phyloP scores from a whole-genome alignment of 2,329 filamentous ascomycete genomes.

The Amauroascus niger region DNA sequence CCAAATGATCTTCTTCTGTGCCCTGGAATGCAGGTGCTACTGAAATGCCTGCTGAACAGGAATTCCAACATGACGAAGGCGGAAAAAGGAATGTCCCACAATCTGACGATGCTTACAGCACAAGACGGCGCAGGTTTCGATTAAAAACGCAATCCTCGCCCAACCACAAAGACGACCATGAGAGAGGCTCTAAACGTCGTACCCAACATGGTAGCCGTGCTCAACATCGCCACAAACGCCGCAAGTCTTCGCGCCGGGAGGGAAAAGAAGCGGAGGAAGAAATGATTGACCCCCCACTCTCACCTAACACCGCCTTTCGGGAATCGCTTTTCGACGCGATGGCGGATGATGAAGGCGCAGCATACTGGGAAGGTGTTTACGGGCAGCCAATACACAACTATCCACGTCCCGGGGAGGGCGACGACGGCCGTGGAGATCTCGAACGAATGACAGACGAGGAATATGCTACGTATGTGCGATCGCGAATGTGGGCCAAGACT shows the following conservation, averaged over 20 bases:
- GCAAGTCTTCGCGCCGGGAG: constrained; percentile 17
- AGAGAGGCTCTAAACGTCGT: constrained; percentile 14
- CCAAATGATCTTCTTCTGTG: background rate
- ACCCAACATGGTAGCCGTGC: constrained; percentile 19
- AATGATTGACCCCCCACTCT: constrained; percentile 33
- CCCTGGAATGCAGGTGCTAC: background rate
- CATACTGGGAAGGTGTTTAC: constrained; percentile 94
- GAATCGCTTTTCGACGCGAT: constrained; percentile 95
- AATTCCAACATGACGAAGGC: background rate
- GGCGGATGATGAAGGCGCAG: constrained; percentile 89
- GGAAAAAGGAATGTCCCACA: background rate
- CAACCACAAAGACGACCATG: constrained; percentile 10
- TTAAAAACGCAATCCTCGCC: constrained; percentile 24
- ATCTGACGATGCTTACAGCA: constrained; percentile 16
- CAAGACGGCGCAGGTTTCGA: constrained; percentile 25
- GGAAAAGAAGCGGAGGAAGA: background rate
- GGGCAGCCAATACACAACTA: constrained; percentile 88
- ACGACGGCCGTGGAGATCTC: constrained; percentile 48
- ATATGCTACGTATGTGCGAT: constrained; percentile 75
- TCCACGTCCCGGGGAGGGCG: constrained; percentile 38
- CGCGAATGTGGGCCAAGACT: constrained; percentile 92
- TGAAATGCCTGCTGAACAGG: background rate
- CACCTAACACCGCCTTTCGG: constrained; percentile 69
- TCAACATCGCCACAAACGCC: constrained; percentile 22
- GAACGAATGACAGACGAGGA: constrained; percentile 89